These are phyloP conservation scores for Neonectria faginata DNA, from an alignment of 2,329 filamentous ascomycete genomes.

Conservation along the genomic window DNA sequence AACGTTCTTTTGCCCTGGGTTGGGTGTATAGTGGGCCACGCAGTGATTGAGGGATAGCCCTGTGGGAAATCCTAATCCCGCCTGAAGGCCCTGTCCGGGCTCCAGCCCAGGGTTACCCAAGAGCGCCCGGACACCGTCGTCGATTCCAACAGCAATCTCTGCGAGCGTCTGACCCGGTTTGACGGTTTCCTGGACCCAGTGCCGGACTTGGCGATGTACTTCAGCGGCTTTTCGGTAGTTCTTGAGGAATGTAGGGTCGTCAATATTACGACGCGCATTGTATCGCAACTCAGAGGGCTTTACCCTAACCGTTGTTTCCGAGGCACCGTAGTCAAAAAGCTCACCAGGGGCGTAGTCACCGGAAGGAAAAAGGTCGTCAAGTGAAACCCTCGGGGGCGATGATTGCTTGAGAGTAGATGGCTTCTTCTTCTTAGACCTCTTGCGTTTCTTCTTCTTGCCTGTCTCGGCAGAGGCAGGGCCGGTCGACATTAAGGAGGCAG, in stretches of 20 bases:
- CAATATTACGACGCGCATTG: slow-evolving; percentile 45
- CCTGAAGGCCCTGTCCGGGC: slow-evolving; percentile 78
- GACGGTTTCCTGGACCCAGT: slow-evolving; percentile 81
- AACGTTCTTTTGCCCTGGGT: slow-evolving; percentile 78
- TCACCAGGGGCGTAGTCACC: background rate
- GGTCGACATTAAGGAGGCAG: background rate
- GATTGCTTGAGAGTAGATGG: background rate
- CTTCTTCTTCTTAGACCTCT: background rate
- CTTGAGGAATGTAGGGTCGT: slow-evolving; percentile 64
- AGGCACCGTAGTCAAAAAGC: background rate
- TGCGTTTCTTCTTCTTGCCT: background rate
- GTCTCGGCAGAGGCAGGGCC: background rate
- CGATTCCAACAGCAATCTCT: slow-evolving; percentile 84
- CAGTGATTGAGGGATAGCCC: slow-evolving; percentile 84
- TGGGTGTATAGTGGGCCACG: slow-evolving; percentile 85
- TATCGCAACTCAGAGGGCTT: background rate
- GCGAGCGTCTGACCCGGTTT: slow-evolving; percentile 81
- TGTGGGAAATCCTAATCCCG: slow-evolving; percentile 85
- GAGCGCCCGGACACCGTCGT: slow-evolving; percentile 79
- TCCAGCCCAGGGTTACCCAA: slow-evolving; percentile 79
- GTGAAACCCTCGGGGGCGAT: background rate
- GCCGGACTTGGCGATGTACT: slow-evolving; percentile 82
- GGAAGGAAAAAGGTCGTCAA: background rate
- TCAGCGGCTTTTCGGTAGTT: slow-evolving; percentile 85
- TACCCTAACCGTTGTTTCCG: background rate